Percentiles rank a stretch among this genome's conserved stretches.
Evolutionary conservation across 257 asterid genomes (phyloP).

Genomic region (Agastache rugosa): DNA sequence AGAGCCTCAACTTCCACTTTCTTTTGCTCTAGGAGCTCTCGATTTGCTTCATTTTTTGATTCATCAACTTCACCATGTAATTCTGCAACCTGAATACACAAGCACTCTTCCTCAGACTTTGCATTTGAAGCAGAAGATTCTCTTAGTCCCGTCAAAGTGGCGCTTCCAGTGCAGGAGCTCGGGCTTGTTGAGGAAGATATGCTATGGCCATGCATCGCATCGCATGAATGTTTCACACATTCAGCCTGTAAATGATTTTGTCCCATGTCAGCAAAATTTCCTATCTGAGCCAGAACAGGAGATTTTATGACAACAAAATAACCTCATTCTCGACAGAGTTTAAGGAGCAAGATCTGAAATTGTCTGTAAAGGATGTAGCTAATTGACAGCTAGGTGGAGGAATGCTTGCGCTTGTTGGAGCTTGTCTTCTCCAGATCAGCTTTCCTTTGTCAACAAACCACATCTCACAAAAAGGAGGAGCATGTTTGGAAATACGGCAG

Average conservation of each 20-base stretch:
- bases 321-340: constrained; percentile 41
- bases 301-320: constrained; percentile 31
- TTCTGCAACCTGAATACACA: constrained; percentile 49
- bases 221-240: constrained; percentile 29
- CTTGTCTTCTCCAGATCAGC: constrained; percentile 69
- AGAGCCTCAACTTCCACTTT: constrained; percentile 60
- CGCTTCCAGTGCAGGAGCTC: constrained; percentile 38
- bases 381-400: constrained; percentile 38
- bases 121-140: constrained; percentile 39
- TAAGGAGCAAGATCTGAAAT: constrained; percentile 46
- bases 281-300: constrained; percentile 37
- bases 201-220: constrained; percentile 30
- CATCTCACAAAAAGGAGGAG: constrained; percentile 77
- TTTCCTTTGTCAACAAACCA: constrained; percentile 79
- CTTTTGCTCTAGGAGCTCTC: constrained; percentile 46
- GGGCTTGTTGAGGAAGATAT: constrained; percentile 40
- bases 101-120: constrained; percentile 48
- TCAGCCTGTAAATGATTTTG: constrained; percentile 35
- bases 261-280: constrained; percentile 38
- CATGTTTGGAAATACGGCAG: constrained; percentile 61
- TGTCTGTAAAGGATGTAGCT: constrained; percentile 37
- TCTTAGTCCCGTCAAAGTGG: constrained; percentile 44
- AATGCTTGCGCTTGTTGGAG: constrained; percentile 45
- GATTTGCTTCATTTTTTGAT: constrained; percentile 51
- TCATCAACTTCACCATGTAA: constrained; percentile 47